Conservation (phyloP, 1,284 basidiomycete species). For the Acaromyces ingoldii region DNA sequence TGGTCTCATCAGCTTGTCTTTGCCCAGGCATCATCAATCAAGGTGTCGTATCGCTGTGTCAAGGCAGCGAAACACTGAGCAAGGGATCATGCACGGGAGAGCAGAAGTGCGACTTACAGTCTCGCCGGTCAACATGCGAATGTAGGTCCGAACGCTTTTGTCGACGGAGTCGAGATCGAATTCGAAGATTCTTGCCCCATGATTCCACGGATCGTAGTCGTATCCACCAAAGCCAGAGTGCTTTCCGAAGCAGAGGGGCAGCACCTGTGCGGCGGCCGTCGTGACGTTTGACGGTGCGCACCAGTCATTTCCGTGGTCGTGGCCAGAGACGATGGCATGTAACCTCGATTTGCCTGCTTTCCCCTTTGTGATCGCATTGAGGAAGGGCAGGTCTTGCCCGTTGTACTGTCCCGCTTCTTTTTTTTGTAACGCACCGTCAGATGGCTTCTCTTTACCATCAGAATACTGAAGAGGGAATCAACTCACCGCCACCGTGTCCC, state of each 20-base stretch:
- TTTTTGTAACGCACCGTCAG: not conserved
- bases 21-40: no score
- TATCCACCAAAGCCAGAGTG: constrained; percentile 16
- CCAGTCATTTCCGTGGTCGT: constrained; percentile 14
- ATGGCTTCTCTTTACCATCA: not conserved
- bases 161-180: constrained; percentile 10
- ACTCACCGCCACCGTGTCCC: not conserved
- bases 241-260: constrained; percentile 14
- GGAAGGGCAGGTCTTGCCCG: constrained; percentile 9
- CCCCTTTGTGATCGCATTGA: constrained; percentile 8
- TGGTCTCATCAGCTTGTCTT: no score
- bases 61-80: no score
- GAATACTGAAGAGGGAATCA: not conserved
- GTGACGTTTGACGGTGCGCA: not conserved
- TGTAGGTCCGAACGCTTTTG: constrained; percentile 6
- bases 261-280: not conserved
- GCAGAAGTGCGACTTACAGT: no score
- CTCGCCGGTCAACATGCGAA: constrained; percentile 12
- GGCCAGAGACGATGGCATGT: constrained; percentile 13
- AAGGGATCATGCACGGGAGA: no score
- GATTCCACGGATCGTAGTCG: constrained; percentile 11
- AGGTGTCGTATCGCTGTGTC: no score
- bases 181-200: constrained; percentile 11
- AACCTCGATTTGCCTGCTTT: constrained; percentile 7
- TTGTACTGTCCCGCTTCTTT: not conserved